Evolutionary conservation across 2,329 filamentous ascomycete genomes (phyloP).

Genomic region (Fusarium clavum): DNA sequence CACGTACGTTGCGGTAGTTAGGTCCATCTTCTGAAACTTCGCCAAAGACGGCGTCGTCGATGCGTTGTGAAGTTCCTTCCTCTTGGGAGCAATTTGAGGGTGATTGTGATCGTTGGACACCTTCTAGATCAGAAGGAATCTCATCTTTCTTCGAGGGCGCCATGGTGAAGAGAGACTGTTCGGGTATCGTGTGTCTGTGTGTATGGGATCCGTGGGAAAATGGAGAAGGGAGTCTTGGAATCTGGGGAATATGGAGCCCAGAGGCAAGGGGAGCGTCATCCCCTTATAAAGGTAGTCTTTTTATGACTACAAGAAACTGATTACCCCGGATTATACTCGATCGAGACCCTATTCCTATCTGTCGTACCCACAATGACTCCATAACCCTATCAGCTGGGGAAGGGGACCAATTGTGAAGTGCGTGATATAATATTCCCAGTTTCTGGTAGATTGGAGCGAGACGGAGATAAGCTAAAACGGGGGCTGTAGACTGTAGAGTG

Average conservation of each 20-base stretch:
- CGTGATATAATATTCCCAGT: constrained; percentile 4
- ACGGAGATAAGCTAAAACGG: background rate
- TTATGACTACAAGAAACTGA: constrained; percentile 32
- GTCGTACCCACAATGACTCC: constrained; percentile 16
- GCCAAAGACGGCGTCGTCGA: constrained; percentile 23
- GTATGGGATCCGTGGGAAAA: background rate
- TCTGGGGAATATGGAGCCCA: constrained; percentile 30
- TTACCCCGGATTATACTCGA: constrained; percentile 33
- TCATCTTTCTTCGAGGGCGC: constrained; percentile 21
- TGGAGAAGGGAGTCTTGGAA: constrained; percentile 3
- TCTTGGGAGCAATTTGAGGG: background rate
- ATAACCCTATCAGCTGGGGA: constrained; percentile 11
- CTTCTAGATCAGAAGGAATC: constrained; percentile 10
- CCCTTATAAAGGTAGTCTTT: constrained; percentile 15
- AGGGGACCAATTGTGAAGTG: background rate
- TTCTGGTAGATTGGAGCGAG: background rate
- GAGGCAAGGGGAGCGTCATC: constrained; percentile 2
- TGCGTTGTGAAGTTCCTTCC: constrained; percentile 5
- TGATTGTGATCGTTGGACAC: background rate
- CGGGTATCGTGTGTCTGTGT: background rate
- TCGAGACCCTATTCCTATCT: constrained; percentile 14
- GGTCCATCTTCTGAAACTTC: constrained; percentile 20
- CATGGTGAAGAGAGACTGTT: background rate
- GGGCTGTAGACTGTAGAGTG: background rate
- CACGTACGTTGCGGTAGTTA: constrained; percentile 21